phyloP scores from a whole-genome alignment of 2,329 filamentous ascomycete genomes.

The Chaetomiaceae sp. region DNA sequence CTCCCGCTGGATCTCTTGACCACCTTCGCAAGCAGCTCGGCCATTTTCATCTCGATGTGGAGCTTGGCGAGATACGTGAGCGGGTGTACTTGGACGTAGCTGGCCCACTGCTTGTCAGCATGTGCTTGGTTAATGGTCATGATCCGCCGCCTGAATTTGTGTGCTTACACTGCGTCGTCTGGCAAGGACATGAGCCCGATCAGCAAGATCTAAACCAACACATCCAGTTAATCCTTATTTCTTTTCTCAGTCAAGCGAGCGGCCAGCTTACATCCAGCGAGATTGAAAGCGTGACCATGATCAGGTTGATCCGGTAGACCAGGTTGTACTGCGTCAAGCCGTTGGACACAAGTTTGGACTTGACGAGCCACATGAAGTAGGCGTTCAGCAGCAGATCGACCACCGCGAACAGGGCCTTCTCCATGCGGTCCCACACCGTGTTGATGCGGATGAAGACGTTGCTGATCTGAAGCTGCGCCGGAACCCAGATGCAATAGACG shows the following conservation, averaged over 20 bases:
- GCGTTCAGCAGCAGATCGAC: constrained; percentile 40
- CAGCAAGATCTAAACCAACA: constrained; percentile 26
- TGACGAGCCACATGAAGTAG: constrained; percentile 42
- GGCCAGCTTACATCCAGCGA: constrained; percentile 33
- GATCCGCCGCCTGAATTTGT: too few species aligned
- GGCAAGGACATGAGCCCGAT: constrained; percentile 42
- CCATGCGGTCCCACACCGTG: constrained; percentile 43
- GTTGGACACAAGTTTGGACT: constrained; percentile 38
- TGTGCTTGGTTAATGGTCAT: neutral
- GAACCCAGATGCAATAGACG: constrained; percentile 47
- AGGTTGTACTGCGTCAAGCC: constrained; percentile 41
- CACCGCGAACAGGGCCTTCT: constrained; percentile 41
- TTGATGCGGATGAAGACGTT: constrained; percentile 36
- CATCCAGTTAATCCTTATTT: too few species aligned
- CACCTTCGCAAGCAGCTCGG: constrained; percentile 41
- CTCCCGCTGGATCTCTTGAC: constrained; percentile 17
- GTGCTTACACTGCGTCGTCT: constrained; percentile 36
- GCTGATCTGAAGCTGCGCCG: constrained; percentile 38
- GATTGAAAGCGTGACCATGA: constrained; percentile 40
- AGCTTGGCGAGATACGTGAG: constrained; percentile 43
- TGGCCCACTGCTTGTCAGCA: constrained; percentile 1
- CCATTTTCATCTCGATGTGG: constrained; percentile 47
- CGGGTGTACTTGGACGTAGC: constrained; percentile 44
- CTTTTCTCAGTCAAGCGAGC: too few species aligned
- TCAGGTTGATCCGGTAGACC: constrained; percentile 40